Conservation (phyloP, 352 stramenopile species). For the Phytophthora tubulina region DNA sequence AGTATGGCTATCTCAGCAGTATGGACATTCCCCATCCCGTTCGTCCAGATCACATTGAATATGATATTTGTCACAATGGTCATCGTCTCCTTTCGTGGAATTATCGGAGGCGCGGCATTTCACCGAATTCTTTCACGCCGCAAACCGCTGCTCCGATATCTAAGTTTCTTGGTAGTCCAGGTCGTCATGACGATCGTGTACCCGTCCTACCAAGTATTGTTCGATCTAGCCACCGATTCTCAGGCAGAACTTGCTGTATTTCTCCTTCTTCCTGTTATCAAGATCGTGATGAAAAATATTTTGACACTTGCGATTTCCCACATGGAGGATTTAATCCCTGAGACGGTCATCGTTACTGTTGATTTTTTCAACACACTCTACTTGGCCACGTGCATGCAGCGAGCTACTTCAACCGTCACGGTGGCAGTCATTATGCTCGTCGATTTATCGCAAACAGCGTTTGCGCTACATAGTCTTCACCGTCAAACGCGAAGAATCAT, state of each 20-base stretch:
- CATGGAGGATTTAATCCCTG: conserved; percentile 12
- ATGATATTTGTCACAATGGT: conserved; percentile 6
- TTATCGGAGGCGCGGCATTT: conserved; percentile 1
- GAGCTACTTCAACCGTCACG: conserved; percentile 1
- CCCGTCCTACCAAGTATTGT: conserved; percentile 19
- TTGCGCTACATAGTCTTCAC: not conserved
- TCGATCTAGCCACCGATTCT: not conserved
- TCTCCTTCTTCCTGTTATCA: conserved; percentile 7
- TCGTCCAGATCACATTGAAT: conserved; percentile 12
- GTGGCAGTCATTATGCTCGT: conserved; percentile 21
- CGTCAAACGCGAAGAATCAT: not conserved
- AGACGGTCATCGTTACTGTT: conserved; percentile 16
- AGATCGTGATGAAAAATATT: conserved; percentile 19
- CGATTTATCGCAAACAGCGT: conserved; percentile 5
- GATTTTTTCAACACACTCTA: conserved; percentile 31
- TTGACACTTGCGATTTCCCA: conserved; percentile 2
- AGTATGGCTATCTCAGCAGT: conserved; percentile 1
- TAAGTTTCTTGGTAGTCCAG: conserved; percentile 10
- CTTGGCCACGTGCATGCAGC: conserved; percentile 28
- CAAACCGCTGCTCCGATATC: not conserved
- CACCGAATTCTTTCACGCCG: not conserved
- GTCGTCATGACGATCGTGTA: conserved; percentile 15
- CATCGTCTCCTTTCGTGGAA: conserved; percentile 3
- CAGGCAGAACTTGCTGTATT: not conserved
- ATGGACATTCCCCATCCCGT: conserved; percentile 26